These are phyloP conservation scores for Penicillium sp. DNA, from an alignment of 2,329 filamentous ascomycete species.

Conservation along the genomic window DNA sequence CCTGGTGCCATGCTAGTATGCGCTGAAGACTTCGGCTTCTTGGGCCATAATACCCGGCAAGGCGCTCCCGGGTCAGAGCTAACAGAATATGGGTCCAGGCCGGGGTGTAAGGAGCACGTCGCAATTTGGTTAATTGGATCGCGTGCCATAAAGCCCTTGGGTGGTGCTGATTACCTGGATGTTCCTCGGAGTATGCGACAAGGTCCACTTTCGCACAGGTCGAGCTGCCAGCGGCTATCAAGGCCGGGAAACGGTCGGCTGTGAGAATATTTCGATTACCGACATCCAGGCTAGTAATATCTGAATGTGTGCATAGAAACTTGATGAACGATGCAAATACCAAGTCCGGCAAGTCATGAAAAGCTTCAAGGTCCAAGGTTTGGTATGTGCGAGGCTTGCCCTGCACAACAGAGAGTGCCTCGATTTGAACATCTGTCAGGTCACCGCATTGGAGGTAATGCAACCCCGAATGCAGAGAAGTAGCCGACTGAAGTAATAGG, in stretches of 20 bases:
- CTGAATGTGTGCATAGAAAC: conserved; percentile 41
- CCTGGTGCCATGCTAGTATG: conserved; percentile 42
- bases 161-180: conserved; percentile 19
- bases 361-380: conserved; percentile 14
- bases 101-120: conserved; percentile 31
- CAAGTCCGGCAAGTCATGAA: conserved; percentile 34
- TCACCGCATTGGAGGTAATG: conserved; percentile 43
- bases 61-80: conserved; percentile 28
- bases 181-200: conserved; percentile 21
- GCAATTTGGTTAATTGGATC: conserved; percentile 34
- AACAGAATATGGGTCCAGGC: conserved; percentile 42
- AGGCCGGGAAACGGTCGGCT: conserved; percentile 28
- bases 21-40: conserved; percentile 30
- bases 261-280: conserved; percentile 18
- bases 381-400: conserved; percentile 16
- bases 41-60: conserved; percentile 18
- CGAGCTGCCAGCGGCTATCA: conserved; percentile 1
- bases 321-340: conserved; percentile 48
- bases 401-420: conserved; percentile 30
- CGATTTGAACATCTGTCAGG: conserved; percentile 35
- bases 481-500: conserved; percentile 51
- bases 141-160: conserved; percentile 39
- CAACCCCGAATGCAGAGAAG: conserved; percentile 43
- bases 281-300: conserved; percentile 13
- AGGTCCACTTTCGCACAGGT: conserved; percentile 15